Evolutionary conservation across 2,329 filamentous ascomycete species (phyloP).

Genomic region (Fusarium globosum): DNA sequence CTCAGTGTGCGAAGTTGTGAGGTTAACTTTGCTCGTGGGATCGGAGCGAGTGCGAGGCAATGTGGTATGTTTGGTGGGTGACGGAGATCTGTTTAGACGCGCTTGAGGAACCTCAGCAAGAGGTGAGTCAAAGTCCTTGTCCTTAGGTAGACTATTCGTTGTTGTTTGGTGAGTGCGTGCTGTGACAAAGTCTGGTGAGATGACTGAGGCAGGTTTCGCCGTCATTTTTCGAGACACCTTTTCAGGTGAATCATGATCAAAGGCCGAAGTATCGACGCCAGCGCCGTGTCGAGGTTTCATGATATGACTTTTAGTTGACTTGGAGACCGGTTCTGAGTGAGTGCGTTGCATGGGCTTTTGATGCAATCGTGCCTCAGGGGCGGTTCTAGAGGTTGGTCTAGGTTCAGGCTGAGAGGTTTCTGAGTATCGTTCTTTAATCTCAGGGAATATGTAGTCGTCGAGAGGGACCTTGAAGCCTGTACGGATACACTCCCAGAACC

Average conservation of each 20-base stretch:
- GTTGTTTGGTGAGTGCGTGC: constrained; percentile 53
- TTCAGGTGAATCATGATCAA: constrained; percentile 48
- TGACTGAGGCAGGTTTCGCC: constrained; percentile 28
- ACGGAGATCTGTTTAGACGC: constrained; percentile 56
- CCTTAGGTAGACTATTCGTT: constrained; percentile 39
- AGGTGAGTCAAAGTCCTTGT: constrained; percentile 47
- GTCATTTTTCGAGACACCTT: constrained; percentile 20
- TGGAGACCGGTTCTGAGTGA: constrained; percentile 32
- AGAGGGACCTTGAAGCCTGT: constrained; percentile 61
- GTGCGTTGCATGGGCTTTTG: constrained; percentile 37
- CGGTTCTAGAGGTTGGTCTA: constrained; percentile 10
- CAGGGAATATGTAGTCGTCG: constrained; percentile 60
- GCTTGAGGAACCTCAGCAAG: constrained; percentile 56
- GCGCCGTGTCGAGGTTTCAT: constrained; percentile 38
- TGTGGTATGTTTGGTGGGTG: constrained; percentile 44
- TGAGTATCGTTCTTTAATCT: constrained; percentile 53
- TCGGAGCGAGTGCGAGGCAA: constrained; percentile 54
- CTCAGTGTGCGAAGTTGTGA: not conserved
- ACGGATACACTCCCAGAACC: constrained; percentile 86
- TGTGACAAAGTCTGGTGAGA: constrained; percentile 55
- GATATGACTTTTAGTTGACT: constrained; percentile 17
- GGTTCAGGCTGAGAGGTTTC: constrained; percentile 9
- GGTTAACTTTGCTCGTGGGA: constrained; percentile 37
- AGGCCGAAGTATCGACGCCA: constrained; percentile 55
- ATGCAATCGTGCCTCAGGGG: not conserved